Base-by-base conservation (phyloP, 768 basidiomycete species). In the Phylloporus sp. region DNA sequence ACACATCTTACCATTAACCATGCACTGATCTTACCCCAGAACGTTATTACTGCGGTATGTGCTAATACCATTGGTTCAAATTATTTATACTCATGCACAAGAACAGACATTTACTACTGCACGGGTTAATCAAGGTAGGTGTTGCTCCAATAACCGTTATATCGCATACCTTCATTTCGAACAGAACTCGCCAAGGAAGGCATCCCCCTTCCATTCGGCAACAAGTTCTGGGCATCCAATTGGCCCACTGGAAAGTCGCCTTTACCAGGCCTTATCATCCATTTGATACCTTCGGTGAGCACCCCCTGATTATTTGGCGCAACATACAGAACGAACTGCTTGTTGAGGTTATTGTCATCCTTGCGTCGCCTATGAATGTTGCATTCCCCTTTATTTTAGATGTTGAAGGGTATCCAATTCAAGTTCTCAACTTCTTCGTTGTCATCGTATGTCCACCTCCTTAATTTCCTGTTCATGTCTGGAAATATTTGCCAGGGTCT, bases 361-460 rank as follows among this genome's bases (percentile, higher is more conserved):
- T 82, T 38, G 81, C 61, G 1, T 81, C 81, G 0, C 81, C 82
- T 1, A 72, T 75, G 4, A 53, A 62, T 4, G 73, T 82, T 11
- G 82, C 72, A 0, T 84, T 83, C 58, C 80, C 81, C 0, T 84
- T 84, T 54, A 84, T 84, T 47, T 70, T 84, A 4, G 80, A 84
- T 49, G 72, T 84, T 11, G 75, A 80, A 52, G 66, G 64, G 28
- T 68, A 70, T 41, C 83, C 82, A 2, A 51, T 36, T 26, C 81
- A 82, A 50, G 79, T 84, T 28, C 75, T 84, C 58, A 77, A 79
- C 52, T 60, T 83, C 6, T 80, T 82, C 57, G 73, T 83, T 43
- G 72, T 82, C 31, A 29, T 76, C n/a, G 81, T 81, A 54, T 16
- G 78, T 66, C 91, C 0, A n/a, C 5, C 9, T 0, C 10, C 32